These are phyloP conservation scores for Magnaporthiopsis incrustans DNA, from an alignment of 2,329 filamentous ascomycete species.

Conservation along the genomic window DNA sequence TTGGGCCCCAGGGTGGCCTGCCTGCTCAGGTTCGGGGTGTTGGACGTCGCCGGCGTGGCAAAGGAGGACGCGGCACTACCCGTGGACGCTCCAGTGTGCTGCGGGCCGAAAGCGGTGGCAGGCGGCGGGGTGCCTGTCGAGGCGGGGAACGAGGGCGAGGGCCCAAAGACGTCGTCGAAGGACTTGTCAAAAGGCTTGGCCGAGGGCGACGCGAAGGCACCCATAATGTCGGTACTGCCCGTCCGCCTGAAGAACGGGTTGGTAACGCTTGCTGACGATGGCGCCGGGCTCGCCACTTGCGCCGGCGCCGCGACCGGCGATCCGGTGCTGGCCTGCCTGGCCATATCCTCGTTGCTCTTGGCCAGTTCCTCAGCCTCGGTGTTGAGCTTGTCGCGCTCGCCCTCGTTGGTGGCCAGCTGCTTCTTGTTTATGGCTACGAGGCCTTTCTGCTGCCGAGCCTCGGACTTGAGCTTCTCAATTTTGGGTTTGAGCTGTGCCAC, in stretches of 20 bases:
- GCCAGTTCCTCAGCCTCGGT: conserved; percentile 63
- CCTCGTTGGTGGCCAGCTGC: conserved; percentile 82
- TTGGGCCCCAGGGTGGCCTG: conserved; percentile 42
- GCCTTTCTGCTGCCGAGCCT: conserved; percentile 91
- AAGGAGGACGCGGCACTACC: conserved; percentile 45
- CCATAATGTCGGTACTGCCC: conserved; percentile 52
- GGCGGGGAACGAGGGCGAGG: conserved; percentile 35
- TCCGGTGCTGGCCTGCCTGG: conserved; percentile 42
- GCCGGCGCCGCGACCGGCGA: conserved; percentile 35
- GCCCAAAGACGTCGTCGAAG: conserved; percentile 83
- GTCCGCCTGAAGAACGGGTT: conserved; percentile 89
- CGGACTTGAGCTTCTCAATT: conserved; percentile 86
- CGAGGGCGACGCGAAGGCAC: conserved; percentile 40
- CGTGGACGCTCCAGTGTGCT: conserved; percentile 49
- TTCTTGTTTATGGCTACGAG: conserved; percentile 98
- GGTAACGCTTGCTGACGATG: conserved; percentile 64
- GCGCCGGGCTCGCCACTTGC: conserved; percentile 60
- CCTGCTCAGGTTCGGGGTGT: conserved; percentile 57
- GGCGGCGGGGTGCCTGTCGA: conserved; percentile 33
- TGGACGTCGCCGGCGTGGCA: conserved; percentile 41
- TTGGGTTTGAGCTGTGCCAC: conserved; percentile 79
- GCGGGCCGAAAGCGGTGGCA: conserved; percentile 52
- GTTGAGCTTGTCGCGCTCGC: conserved; percentile 81
- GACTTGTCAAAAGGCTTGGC: conserved; percentile 51
- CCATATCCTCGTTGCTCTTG: conserved; percentile 53